Evolutionary conservation across 805 yeast genomes (phyloP), one percentile per base, ranked within the genome.

Genomic region (Candida hispaniensis): DNA sequence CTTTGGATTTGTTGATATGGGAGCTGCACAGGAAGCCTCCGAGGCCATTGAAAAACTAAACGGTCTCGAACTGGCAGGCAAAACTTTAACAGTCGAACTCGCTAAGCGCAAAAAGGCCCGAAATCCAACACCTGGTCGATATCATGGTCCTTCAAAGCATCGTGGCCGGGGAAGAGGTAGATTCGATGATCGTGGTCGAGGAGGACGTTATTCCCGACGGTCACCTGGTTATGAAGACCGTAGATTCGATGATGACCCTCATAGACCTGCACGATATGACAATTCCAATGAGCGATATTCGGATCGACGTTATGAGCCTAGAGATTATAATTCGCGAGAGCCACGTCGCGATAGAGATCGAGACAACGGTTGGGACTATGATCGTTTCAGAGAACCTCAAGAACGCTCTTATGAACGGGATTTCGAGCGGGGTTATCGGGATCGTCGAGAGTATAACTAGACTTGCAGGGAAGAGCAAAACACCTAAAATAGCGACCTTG

Each of bases 1-100:
- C 2, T 69, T 65, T 48, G 75, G 73, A 6, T 69, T 69, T 43
- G 66, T 68, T 13, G 55, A 63, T 26, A 66, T 67, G 47, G 49
- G 41, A 24, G 52, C 59, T n/a, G 50, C 51, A n/a, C 63, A 56
- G n/a, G 53, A 54, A 3, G 71, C 70, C 38, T 59, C 58, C 32
- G 54, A 56, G n/a, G 73, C 72, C 1, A 47, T 63, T 11, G 48
- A 46, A n/a, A 66, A 56, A 29, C 59, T 67, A 56, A 58, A 61
- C 40, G 71, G 71, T 1, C 41, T 47, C 5, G 47, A 55, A 5
- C 39, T 67, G 6, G 66, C 63, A 11, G 62, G 63, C 11, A 52
- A 61, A 28, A 52, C 65, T 3, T 57, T 69, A 13, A 48, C 63
- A 22, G 59, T 69, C n/a, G 71, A 69, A 5, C 47, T 52, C 11